Conservation (phyloP, 176 grass and related monocot genomes). For the Thinopyrum elongatum region DNA sequence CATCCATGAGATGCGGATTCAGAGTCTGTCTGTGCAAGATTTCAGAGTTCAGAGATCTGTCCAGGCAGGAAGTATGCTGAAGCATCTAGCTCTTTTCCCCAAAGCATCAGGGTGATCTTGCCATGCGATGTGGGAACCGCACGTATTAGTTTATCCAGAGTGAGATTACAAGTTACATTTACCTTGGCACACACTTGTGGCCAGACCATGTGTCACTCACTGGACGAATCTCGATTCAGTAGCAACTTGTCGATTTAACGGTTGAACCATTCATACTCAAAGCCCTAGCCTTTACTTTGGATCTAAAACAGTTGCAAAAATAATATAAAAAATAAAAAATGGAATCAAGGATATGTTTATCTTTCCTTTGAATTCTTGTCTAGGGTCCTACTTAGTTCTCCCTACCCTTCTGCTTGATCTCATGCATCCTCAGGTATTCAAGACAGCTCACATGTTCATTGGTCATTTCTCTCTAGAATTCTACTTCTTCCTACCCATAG, state of each 20-base stretch:
- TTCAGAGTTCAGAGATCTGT: neutral
- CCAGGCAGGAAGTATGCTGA: constrained; percentile 21
- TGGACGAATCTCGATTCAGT: constrained; percentile 34
- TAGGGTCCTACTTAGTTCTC: constrained; percentile 41
- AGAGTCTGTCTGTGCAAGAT: neutral
- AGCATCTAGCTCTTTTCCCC: constrained; percentile 32
- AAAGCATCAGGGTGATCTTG: constrained; percentile 32
- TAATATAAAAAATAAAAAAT: constrained; percentile 32
- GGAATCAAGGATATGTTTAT: constrained; percentile 18
- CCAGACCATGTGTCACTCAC: constrained; percentile 24
- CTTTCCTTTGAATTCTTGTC: constrained; percentile 39
- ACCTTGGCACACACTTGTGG: neutral
- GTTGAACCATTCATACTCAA: constrained; percentile 31
- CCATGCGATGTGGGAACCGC: constrained; percentile 33
- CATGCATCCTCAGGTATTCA: constrained; percentile 37
- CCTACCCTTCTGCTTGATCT: constrained; percentile 28
- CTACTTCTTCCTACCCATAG: constrained; percentile 14
- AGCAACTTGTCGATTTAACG: constrained; percentile 40
- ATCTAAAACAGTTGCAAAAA: constrained; percentile 48
- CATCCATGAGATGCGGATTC: constrained; percentile 23
- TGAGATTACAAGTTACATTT: constrained; percentile 15
- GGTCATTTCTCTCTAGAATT: constrained; percentile 14
- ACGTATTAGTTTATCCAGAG: constrained; percentile 30
- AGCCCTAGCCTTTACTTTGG: constrained; percentile 53
- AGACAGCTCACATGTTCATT: neutral